Evolutionary conservation across 768 basidiomycete species (phyloP).

Genomic region (Russula dissimulans): DNA sequence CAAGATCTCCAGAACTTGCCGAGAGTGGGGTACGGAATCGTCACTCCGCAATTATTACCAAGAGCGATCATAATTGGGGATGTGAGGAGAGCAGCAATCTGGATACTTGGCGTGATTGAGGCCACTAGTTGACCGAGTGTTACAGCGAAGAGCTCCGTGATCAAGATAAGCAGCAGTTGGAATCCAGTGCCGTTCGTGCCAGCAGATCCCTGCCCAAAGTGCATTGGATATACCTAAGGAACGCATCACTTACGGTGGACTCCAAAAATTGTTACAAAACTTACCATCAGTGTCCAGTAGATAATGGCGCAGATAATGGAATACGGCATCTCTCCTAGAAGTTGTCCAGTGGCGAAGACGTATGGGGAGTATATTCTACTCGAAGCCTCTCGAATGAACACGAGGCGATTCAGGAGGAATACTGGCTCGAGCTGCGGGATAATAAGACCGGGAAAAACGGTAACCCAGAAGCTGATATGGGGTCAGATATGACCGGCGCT

Average conservation of each 20-base stretch:
- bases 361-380: constrained; percentile 83
- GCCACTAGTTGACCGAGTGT: constrained; percentile 68
- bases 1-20: constrained; percentile 66
- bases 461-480: constrained; percentile 42
- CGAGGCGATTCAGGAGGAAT: constrained; percentile 64
- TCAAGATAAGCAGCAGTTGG: constrained; percentile 58
- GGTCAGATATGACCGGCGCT: not conserved
- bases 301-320: constrained; percentile 58
- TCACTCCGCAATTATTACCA: constrained; percentile 72
- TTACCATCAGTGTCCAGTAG: constrained; percentile 73
- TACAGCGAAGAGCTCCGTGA: constrained; percentile 67
- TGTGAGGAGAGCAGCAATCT: constrained; percentile 65
- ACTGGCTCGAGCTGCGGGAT: constrained; percentile 77
- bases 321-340: constrained; percentile 77
- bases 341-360: constrained; percentile 77
- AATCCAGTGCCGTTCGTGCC: constrained; percentile 62
- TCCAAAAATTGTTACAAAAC: constrained; percentile 2
- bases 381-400: constrained; percentile 48
- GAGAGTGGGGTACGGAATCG: constrained; percentile 59
- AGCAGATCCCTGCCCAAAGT: constrained; percentile 54
- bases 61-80: constrained; percentile 61
- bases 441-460: constrained; percentile 65
- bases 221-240: constrained; percentile 49
- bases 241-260: not conserved
- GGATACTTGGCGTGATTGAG: constrained; percentile 66